phyloP scores from a whole-genome alignment of 2,329 filamentous ascomycete genomes.

The Calonectria pauciramosa region DNA sequence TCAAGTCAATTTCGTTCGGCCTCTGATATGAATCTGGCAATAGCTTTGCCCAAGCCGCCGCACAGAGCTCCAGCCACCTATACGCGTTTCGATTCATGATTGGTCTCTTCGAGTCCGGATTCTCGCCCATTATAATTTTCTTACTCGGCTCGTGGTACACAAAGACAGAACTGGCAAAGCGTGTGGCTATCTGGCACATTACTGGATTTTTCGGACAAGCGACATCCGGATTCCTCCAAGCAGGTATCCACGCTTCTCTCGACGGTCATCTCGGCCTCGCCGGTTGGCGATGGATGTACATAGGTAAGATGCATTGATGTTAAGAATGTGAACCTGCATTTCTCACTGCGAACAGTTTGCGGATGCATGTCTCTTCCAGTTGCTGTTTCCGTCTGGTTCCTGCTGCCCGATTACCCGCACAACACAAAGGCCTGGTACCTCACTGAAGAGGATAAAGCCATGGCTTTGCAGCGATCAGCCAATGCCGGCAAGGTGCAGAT shows the following conservation, averaged over 20 bases:
- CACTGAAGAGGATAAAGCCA: not conserved
- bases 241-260: not conserved
- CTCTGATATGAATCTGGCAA: not conserved
- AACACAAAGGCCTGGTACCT: slow-evolving; percentile 3
- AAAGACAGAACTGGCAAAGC: not conserved
- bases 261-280: not conserved
- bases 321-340: no score
- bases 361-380: slow-evolving; percentile 2
- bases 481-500: not conserved
- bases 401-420: not conserved
- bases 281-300: slow-evolving; percentile 5
- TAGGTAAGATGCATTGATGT: not conserved
- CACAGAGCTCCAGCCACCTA: not conserved
- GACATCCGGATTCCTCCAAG: not conserved
- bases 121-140: slow-evolving; percentile 1
- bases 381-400: not conserved
- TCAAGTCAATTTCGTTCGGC: not conserved
- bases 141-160: not conserved
- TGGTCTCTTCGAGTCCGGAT: not conserved
- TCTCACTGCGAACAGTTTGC: not conserved
- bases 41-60: not conserved
- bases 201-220: not conserved
- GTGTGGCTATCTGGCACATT: not conserved
- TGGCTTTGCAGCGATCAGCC: not conserved
- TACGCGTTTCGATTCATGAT: slow-evolving; percentile 10